Evolutionary conservation across 805 yeast genomes (phyloP).

Genomic region (Phaffomyces thermotolerans): DNA sequence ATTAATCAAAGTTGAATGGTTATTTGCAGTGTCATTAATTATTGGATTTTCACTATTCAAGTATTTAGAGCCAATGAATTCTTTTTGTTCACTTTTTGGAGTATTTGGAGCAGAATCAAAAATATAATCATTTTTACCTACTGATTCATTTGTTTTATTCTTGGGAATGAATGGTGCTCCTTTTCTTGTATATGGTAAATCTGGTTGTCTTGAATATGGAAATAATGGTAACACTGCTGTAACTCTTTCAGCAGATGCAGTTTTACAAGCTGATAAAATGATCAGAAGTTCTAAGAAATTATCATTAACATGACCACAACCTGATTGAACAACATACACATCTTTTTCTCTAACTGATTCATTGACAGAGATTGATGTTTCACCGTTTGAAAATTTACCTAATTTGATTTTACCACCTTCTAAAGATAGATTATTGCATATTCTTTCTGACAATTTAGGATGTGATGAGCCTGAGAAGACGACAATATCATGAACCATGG

Average conservation of each 20-base stretch:
- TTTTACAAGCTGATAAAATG: constrained; percentile 89
- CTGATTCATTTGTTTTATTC: background rate
- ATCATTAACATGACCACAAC: constrained; percentile 79
- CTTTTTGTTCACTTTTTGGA: constrained; percentile 2
- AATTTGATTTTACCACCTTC: constrained; percentile 60
- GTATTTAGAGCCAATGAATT: constrained; percentile 1
- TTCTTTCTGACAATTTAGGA: constrained; percentile 64
- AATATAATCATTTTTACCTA: constrained; percentile 30
- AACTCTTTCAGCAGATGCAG: constrained; percentile 94
- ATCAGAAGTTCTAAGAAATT: constrained; percentile 92
- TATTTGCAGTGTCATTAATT: constrained; percentile 11
- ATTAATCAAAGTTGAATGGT: constrained; percentile 24
- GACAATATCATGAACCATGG: constrained; percentile 66
- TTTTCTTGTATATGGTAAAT: constrained; percentile 71
- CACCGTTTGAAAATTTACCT: constrained; percentile 82
- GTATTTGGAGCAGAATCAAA: constrained; percentile 45
- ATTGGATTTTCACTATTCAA: constrained; percentile 29
- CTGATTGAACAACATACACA: constrained; percentile 89
- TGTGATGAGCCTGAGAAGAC: constrained; percentile 90
- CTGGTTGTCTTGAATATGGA: constrained; percentile 95
- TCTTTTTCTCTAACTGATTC: constrained; percentile 95
- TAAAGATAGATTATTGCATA: constrained; percentile 72
- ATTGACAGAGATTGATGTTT: constrained; percentile 76
- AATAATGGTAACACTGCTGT: constrained; percentile 93
- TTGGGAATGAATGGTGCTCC: constrained; percentile 50